These are phyloP conservation scores for Pichia sp. DNA, from an alignment of 1,139 yeast species.

Conservation along the genomic window DNA sequence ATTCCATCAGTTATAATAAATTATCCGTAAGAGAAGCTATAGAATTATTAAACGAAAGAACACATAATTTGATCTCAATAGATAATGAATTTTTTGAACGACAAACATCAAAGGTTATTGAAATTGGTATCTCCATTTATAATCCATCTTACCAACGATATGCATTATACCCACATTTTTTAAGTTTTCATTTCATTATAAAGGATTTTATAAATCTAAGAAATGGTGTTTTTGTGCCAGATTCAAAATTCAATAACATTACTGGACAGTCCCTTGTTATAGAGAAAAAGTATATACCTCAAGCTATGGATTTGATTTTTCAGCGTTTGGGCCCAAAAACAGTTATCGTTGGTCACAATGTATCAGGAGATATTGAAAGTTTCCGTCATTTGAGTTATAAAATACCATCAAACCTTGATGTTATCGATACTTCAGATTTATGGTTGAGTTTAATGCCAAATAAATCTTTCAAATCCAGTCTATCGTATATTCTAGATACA, in stretches of 20 bases:
- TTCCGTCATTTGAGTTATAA: conserved; percentile 40
- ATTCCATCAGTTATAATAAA: not conserved
- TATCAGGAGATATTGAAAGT: conserved; percentile 56
- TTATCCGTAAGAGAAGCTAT: conserved; percentile 19
- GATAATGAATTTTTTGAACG: conserved; percentile 66
- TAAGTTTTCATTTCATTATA: conserved; percentile 50
- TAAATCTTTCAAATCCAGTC: conserved; percentile 33
- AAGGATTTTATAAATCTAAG: conserved; percentile 38
- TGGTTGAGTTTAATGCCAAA: conserved; percentile 38
- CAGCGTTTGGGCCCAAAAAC: conserved; percentile 33
- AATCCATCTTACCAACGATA: conserved; percentile 45
- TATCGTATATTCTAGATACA: conserved; percentile 44
- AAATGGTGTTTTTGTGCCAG: conserved; percentile 59
- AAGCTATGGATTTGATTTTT: conserved; percentile 37
- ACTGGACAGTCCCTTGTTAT: conserved; percentile 49
- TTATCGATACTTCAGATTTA: conserved; percentile 48
- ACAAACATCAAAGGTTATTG: conserved; percentile 43
- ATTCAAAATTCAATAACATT: conserved; percentile 48
- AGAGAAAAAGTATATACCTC: conserved; percentile 31
- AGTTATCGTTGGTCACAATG: conserved; percentile 58
- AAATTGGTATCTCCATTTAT: conserved; percentile 61
- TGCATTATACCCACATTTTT: conserved; percentile 38
- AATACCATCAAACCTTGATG: conserved; percentile 31
- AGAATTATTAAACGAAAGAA: conserved; percentile 18
- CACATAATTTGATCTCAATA: conserved; percentile 41